Percentiles rank a stretch among this genome's conserved stretches.
phyloP scores from a whole-genome alignment of 2,329 filamentous ascomycete genomes.

The Diaporthe sp. region DNA sequence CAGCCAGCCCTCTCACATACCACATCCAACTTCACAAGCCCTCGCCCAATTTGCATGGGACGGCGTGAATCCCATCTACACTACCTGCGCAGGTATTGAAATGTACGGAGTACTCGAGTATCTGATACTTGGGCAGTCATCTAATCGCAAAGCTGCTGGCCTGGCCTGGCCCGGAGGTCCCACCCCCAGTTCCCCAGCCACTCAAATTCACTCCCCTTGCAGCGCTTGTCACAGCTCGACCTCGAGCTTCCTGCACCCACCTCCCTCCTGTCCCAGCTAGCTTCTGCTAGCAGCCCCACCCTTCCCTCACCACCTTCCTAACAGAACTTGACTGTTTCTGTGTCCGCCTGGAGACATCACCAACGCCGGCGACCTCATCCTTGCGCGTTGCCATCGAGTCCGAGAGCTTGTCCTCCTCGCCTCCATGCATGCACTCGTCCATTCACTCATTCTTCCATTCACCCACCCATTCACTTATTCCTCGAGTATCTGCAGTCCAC shows the following conservation, averaged over 20 bases:
- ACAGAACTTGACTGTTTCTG: constrained; percentile 28
- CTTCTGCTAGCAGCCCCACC: constrained; percentile 16
- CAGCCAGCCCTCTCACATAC: not conserved
- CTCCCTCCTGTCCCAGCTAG: constrained; percentile 26
- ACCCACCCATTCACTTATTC: not conserved
- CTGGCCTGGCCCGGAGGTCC: not conserved
- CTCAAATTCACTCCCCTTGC: constrained; percentile 23
- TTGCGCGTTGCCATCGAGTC: constrained; percentile 1
- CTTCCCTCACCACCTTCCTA: not conserved
- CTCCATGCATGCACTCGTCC: not conserved
- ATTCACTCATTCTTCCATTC: not conserved
- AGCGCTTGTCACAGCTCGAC: constrained; percentile 16
- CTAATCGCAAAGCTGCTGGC: not conserved
- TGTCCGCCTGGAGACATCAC: constrained; percentile 17
- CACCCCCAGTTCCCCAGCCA: constrained; percentile 34
- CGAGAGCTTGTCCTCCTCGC: constrained; percentile 4
- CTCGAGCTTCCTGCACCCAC: constrained; percentile 18
- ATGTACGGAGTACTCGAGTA: not conserved
- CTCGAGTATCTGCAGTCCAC: not conserved
- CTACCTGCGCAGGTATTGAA: not conserved
- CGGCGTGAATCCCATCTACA: not conserved
- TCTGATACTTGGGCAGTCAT: not conserved
- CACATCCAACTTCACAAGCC: not conserved
- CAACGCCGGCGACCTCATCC: not conserved
- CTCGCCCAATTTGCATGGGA: not conserved